Evolutionary conservation across 1,284 basidiomycete species (phyloP), one percentile per base, ranked within the genome.

Genomic region (Uromyces viciae-fabae): DNA sequence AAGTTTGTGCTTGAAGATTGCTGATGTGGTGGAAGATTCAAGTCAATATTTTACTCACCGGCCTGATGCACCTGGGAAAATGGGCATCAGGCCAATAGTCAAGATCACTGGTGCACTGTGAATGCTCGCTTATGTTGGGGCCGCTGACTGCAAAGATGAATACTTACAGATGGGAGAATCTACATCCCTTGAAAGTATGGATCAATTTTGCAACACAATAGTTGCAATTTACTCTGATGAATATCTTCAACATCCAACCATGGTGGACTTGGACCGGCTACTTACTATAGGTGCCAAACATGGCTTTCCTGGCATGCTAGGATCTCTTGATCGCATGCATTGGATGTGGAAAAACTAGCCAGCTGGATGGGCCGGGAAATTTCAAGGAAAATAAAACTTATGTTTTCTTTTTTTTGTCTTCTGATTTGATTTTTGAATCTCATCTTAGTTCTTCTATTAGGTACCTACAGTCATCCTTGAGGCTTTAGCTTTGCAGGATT

Each of bases 21-120:
- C 40, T 8, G n/a, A 54, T 15, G 38, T 19, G 64, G 72, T 81
- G 33, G 82, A 82, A 56, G 74, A 83, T 46, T 7, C 46, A 0
- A 33, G 66, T 22, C 15, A 25, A 14, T 66, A 36, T 28, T 76
- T 46, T 33, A 33, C n/a, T n/a, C 75, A 64, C 28, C 25, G 42
- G 42, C n/a, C 3, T 4, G 40, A 52, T 74, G 46, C 7, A 17
- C n/a, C 36, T 38, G 71, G 71, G 3, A 74, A 54, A n/a, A 4
- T 36, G 4, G 72, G 72, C 19, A 14, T 74, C 4, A 14, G n/a
- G 33, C 43, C 46, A 22, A 7, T 74, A 2, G 14, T 52, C 1
- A 74, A 74, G n/a, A 42, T 74, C 9, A 74, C 72, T 25, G 36
- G 22, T 9, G 60, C 75, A 31, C 25, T 64, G 25, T n/a, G 28